phyloP scores from a whole-genome alignment of 1,139 yeast genomes.

The Lodderomyces margitis region DNA sequence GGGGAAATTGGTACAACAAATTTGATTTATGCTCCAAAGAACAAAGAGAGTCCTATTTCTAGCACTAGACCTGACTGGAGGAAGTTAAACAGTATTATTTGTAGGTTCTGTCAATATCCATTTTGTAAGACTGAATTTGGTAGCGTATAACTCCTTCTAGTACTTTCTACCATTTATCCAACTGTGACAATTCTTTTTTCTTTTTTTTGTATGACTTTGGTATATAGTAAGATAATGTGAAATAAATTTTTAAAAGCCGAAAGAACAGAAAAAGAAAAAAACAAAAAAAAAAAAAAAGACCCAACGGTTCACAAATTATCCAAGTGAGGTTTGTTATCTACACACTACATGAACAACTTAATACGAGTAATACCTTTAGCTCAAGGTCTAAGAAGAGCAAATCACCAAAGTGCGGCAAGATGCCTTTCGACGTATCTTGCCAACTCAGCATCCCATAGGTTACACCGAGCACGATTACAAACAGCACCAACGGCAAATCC shows the following conservation, averaged over 20 bases:
- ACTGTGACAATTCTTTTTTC: not conserved
- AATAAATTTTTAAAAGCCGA: no score
- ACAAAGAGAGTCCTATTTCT: no score
- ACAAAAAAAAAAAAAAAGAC: not conserved
- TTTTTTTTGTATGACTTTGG: not conserved
- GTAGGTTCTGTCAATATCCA: no score
- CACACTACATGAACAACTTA: not conserved
- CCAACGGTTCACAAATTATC: not conserved
- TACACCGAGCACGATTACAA: not conserved
- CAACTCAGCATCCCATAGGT: not conserved
- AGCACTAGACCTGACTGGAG: no score
- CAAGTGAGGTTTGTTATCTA: not conserved
- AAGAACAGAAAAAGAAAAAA: not conserved
- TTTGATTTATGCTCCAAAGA: no score
- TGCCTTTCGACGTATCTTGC: conserved; percentile 1
- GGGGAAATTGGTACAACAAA: no score
- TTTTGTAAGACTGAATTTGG: no score
- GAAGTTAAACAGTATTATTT: no score
- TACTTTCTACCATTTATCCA: no score
- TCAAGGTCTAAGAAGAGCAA: conserved; percentile 3
- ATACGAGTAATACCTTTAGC: conserved; percentile 31
- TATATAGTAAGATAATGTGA: no score
- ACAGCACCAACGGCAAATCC: not conserved
- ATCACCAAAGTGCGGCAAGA: not conserved
- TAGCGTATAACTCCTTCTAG: no score